phyloP scores from a whole-genome alignment of 352 stramenopile genomes.

The Pythium volutum region DNA sequence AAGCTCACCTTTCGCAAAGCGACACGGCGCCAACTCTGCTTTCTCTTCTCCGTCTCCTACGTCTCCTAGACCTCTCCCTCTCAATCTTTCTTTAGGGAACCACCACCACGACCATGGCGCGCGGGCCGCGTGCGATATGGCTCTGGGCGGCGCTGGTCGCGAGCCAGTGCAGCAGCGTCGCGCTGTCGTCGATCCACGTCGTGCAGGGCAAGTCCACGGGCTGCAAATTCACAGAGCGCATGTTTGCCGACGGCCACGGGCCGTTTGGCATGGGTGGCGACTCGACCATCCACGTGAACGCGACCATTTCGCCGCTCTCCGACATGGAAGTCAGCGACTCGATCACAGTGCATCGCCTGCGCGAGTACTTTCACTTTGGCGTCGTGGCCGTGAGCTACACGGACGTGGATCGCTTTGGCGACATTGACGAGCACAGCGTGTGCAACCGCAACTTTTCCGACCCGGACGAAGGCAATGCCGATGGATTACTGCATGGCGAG shows the following conservation, averaged over 20 bases:
- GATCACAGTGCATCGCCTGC: constrained; percentile 65
- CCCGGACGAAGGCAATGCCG: constrained; percentile 30
- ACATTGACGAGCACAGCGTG: constrained; percentile 51
- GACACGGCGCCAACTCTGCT: constrained; percentile 20
- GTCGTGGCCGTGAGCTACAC: constrained; percentile 67
- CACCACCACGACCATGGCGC: constrained; percentile 10
- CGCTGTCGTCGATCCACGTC: constrained; percentile 54
- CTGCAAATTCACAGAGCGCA: constrained; percentile 68
- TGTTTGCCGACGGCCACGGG: constrained; percentile 70
- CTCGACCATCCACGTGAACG: constrained; percentile 51
- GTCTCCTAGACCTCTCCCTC: background rate
- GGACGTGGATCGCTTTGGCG: constrained; percentile 30
- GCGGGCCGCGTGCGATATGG: constrained; percentile 24
- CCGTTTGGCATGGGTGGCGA: constrained; percentile 42
- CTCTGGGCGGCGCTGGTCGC: constrained; percentile 24
- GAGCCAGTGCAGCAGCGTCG: constrained; percentile 29
- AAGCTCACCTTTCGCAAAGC: background rate
- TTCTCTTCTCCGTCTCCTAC: background rate
- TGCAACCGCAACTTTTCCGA: constrained; percentile 69
- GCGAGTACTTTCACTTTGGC: constrained; percentile 81
- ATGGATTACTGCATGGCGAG: constrained; percentile 48
- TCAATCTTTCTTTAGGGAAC: too few relatives aligned
- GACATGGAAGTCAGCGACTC: constrained; percentile 57
- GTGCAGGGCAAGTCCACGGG: constrained; percentile 53
- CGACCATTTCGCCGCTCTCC: constrained; percentile 41